Evolutionary conservation across 1,284 basidiomycete species (phyloP), one percentile per base, ranked within the genome.

Genomic region (Heliocybe sulcata): DNA sequence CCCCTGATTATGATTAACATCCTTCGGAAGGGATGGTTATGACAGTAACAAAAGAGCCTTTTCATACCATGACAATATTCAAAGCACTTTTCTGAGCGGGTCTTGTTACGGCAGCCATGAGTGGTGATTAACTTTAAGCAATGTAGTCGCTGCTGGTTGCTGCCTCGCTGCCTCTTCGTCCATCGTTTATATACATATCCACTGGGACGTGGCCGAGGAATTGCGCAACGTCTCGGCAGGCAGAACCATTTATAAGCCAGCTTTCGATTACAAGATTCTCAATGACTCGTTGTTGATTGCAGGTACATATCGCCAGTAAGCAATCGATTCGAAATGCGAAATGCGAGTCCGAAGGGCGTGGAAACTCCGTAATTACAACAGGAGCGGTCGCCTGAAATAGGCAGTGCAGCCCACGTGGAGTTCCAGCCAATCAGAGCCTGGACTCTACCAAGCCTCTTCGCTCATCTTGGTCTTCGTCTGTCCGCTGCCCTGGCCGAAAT

Each of bases 1-100:
- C 6, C 70, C 70, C 58, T 68, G n/a, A 22, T n/a, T 45, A 16
- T 11, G 1, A 45, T 9, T 45, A 31, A 11, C 35, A 57, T 14
- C 12, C 22, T 35, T 25, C 12, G n/a, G n/a, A n/a, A n/a, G n/a
- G n/a, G n/a, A n/a, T n/a, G n/a, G n/a, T n/a, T 25, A 38, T 35
- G 42, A 51, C 20, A 27, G 11, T 11, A 52, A 11, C n/a, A n/a
- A n/a, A n/a, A n/a, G n/a, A 33, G 29, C 12, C 4, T 12, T 31
- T 31, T 31, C 20, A 49, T 31, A 52, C 22, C 45, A 45, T 26
- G 35, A 53, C 56, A 12, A 52, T 35, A 26, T 48, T 27, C 10
- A 45, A 31, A 27, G 49, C 54, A 25, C 54, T 52, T 33, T 52
- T 52, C 31, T 52, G 50, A 22, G 50, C 3, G 26, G 20, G 38